These are phyloP conservation scores for Auricularia sp. DNA, from an alignment of 768 basidiomycete species.

Conservation along the genomic window DNA sequence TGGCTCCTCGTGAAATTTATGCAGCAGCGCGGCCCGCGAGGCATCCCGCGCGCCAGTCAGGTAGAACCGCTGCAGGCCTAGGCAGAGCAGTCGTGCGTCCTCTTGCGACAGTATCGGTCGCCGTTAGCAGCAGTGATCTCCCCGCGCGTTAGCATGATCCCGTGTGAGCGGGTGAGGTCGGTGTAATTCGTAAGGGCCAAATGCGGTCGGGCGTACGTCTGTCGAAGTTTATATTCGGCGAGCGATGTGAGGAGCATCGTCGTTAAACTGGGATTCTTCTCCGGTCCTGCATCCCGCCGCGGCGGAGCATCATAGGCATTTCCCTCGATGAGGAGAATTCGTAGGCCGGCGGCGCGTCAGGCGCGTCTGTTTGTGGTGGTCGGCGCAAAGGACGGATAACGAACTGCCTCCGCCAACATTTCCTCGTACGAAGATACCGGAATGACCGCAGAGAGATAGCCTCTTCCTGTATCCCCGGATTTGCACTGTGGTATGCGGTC, in stretches of 20 bases:
- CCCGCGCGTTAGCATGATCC: constrained; percentile 76
- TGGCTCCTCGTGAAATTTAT: constrained; percentile 68
- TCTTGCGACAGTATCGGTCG: constrained; percentile 48
- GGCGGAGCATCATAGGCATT: constrained; percentile 65
- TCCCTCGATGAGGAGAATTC: constrained; percentile 91
- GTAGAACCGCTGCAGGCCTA: constrained; percentile 82
- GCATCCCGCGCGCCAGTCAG: constrained; percentile 41
- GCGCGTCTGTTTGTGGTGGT: constrained; percentile 10
- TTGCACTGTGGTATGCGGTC: constrained; percentile 84
- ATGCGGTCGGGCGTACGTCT: constrained; percentile 81
- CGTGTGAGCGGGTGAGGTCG: constrained; percentile 72
- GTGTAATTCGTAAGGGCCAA: constrained; percentile 87
- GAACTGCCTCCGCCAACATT: constrained; percentile 52
- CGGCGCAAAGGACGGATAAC: constrained; percentile 80
- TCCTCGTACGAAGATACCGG: constrained; percentile 60
- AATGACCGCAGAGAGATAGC: constrained; percentile 75
- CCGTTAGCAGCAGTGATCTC: constrained; percentile 66
- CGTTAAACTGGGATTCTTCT: constrained; percentile 30
- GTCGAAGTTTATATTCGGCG: constrained; percentile 82
- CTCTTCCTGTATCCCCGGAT: constrained; percentile 69
- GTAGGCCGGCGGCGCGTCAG: constrained; percentile 21
- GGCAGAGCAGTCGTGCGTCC: constrained; percentile 74
- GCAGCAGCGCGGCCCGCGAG: constrained; percentile 42
- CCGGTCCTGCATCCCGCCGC: constrained; percentile 34
- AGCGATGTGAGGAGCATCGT: constrained; percentile 89